A percentile compares a stretch with the other conserved stretches of the same genome.
phyloP scores from a whole-genome alignment of 2,329 filamentous ascomycete genomes.

The Sporothrix globosa region DNA sequence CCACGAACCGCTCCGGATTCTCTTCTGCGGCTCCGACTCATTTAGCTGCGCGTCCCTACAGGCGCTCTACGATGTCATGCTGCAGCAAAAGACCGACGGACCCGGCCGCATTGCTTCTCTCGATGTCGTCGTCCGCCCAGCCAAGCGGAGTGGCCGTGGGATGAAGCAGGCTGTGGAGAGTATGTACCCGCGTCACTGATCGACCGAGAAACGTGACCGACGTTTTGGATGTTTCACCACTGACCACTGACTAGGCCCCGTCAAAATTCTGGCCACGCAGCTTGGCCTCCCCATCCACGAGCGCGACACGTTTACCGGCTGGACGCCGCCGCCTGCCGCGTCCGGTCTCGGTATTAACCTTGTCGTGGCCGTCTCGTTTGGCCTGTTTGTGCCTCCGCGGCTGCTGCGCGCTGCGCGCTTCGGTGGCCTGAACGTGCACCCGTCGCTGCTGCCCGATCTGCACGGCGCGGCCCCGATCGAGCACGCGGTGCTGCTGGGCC shows the following conservation, averaged over 20 bases:
- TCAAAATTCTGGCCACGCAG: constrained; percentile 65
- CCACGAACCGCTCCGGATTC: constrained; percentile 70
- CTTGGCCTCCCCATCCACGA: constrained; percentile 71
- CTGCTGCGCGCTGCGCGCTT: constrained; percentile 72
- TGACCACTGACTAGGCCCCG: constrained; percentile 56
- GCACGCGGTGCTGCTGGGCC: constrained; percentile 71
- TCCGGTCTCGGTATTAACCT: constrained; percentile 63
- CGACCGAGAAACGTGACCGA: no score
- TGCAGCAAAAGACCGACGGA: neutral
- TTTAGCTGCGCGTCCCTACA: constrained; percentile 81
- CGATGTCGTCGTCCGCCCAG: constrained; percentile 80
- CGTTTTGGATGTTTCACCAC: no score
- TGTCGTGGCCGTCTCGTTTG: constrained; percentile 91
- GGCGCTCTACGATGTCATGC: constrained; percentile 64
- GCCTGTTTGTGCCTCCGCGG: constrained; percentile 79
- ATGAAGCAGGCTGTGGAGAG: constrained; percentile 69
- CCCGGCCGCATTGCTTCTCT: constrained; percentile 69
- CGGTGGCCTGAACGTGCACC: constrained; percentile 91
- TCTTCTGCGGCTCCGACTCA: constrained; percentile 92
- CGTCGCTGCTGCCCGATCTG: constrained; percentile 84
- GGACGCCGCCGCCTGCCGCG: constrained; percentile 43
- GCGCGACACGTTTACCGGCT: constrained; percentile 79
- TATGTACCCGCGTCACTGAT: constrained; percentile 43
- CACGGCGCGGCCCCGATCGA: constrained; percentile 86
- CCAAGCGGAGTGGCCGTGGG: constrained; percentile 77